These are phyloP conservation scores for Moricandia arvensis DNA, from an alignment of 345 rosid species.

Conservation along the genomic window DNA sequence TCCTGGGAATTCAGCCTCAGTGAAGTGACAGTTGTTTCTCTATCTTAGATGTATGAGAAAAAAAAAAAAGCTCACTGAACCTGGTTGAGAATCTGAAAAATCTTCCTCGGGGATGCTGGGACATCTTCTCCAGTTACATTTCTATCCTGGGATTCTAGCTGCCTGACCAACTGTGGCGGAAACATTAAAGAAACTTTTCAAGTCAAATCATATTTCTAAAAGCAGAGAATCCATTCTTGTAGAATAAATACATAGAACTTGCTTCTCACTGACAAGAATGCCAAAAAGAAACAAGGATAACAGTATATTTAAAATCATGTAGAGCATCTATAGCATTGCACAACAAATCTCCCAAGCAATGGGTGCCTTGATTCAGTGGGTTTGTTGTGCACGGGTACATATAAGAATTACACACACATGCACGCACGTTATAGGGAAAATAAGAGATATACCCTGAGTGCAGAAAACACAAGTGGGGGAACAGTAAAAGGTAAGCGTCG, in stretches of 20 bases:
- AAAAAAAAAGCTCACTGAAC: conserved; percentile 33
- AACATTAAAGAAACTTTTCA: conserved; percentile 16
- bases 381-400: not conserved
- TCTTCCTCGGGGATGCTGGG: conserved; percentile 61
- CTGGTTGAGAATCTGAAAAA: conserved; percentile 79
- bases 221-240: not conserved
- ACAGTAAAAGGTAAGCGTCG: conserved; percentile 71
- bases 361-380: not conserved
- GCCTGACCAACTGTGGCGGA: conserved; percentile 69
- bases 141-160: conserved; percentile 63
- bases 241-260: not conserved
- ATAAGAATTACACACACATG: not conserved
- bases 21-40: conserved; percentile 15
- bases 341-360: not conserved
- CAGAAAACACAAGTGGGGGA: conserved; percentile 72
- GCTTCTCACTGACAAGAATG: not conserved
- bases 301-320: not conserved
- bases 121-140: conserved; percentile 61
- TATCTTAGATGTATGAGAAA: not conserved
- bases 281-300: not conserved
- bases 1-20: not conserved
- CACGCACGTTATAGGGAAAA: conserved; percentile 1
- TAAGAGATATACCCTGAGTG: conserved; percentile 60
- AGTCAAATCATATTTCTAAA: conserved; percentile 8
- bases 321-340: not conserved